These are phyloP conservation scores for Alternaria novae-zelandiae DNA, from an alignment of 2,329 filamentous ascomycete species.

Conservation along the genomic window DNA sequence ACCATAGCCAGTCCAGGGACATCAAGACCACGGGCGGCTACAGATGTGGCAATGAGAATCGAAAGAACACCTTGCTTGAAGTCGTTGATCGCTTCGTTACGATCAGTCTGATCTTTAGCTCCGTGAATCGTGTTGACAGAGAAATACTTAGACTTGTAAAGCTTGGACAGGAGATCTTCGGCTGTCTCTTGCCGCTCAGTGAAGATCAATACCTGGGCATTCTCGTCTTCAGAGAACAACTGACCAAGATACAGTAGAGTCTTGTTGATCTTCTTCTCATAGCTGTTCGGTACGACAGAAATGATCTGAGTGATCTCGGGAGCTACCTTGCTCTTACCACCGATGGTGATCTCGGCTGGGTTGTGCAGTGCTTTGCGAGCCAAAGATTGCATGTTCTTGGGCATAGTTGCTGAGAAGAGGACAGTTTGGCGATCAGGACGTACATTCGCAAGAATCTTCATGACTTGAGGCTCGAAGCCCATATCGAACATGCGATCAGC, in stretches of 20 bases:
- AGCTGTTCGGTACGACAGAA: conserved; percentile 63
- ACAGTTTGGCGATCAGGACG: conserved; percentile 93
- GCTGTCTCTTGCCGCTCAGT: conserved; percentile 87
- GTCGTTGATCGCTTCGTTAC: conserved; percentile 43
- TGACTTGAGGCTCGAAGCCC: conserved; percentile 98
- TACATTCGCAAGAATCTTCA: conserved; percentile 92
- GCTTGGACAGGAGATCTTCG: conserved; percentile 41
- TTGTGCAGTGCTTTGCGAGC: conserved; percentile 86
- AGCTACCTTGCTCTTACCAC: conserved; percentile 75
- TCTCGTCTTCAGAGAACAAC: conserved; percentile 84
- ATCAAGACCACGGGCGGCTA: conserved; percentile 92
- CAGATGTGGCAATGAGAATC: conserved; percentile 91
- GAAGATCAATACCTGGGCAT: conserved; percentile 87
- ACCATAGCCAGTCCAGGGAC: conserved; percentile 96
- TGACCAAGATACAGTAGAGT: conserved; percentile 87
- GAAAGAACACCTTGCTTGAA: conserved; percentile 76
- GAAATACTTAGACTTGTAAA: conserved; percentile 49
- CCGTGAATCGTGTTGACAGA: conserved; percentile 72
- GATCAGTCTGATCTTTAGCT: conserved; percentile 67
- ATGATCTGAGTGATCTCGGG: conserved; percentile 87
- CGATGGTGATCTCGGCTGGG: conserved; percentile 90
- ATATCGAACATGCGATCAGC: conserved; percentile 99
- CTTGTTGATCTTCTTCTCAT: conserved; percentile 83
- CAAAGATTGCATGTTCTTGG: conserved; percentile 86
- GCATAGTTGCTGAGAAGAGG: conserved; percentile 95